These are phyloP conservation scores for Paratinospora sagittata DNA, from an alignment of 164 flowering plant genomes.

Conservation along the genomic window DNA sequence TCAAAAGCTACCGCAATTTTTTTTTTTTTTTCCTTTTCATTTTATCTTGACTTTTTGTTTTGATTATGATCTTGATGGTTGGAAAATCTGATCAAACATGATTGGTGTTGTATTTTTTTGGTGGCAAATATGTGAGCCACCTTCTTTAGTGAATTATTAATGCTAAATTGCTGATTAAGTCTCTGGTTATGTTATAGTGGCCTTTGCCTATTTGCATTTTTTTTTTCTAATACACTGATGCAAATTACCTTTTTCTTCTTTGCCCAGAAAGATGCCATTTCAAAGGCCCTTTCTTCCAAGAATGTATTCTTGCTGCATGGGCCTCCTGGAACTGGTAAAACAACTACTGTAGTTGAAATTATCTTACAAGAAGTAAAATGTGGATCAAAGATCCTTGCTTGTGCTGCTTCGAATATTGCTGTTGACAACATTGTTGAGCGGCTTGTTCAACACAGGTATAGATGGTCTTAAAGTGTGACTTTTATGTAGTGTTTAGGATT, in stretches of 20 bases:
- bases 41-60: background rate
- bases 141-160: no score
- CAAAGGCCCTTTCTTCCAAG: constrained; percentile 84
- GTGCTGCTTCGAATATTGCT: constrained; percentile 99
- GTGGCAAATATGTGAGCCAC: no score
- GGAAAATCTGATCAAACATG: background rate
- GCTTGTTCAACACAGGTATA: constrained; percentile 79
- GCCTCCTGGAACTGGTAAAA: constrained; percentile 99
- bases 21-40: no score
- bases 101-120: background rate
- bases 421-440: constrained; percentile 99
- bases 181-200: no score
- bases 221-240: background rate
- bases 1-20: no score
- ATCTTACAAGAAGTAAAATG: constrained; percentile 97
- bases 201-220: background rate
- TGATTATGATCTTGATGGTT: background rate
- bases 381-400: constrained; percentile 95
- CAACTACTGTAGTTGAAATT: constrained; percentile 94
- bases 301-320: constrained; percentile 91
- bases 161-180: no score
- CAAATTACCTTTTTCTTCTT: constrained; percentile 2
- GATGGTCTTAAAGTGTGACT: background rate
- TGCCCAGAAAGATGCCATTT: constrained; percentile 71
- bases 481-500: background rate